Percentiles rank a stretch among this genome's conserved stretches.
Evolutionary conservation across 768 basidiomycete species (phyloP).

Genomic region (Lenzites betulinus): DNA sequence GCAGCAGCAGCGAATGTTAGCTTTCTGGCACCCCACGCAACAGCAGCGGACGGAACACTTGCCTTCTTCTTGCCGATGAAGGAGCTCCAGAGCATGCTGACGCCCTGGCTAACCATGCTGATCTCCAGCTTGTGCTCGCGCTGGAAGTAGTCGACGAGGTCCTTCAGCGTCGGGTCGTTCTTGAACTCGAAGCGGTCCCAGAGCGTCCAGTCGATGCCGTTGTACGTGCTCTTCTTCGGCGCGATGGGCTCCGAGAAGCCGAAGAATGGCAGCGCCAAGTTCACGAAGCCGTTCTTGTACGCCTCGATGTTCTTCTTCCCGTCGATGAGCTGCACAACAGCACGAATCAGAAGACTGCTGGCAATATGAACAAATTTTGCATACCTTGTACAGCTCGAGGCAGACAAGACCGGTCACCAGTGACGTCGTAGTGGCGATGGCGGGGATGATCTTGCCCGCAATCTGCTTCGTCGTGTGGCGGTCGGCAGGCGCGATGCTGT

Average conservation of each 20-base stretch:
- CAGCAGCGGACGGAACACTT: constrained; percentile 20
- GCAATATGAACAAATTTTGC: neutral
- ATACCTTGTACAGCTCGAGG: constrained; percentile 94
- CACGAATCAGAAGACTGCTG: neutral
- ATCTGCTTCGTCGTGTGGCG: constrained; percentile 95
- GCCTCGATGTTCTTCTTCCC: constrained; percentile 90
- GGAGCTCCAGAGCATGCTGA: constrained; percentile 97
- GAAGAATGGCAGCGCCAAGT: constrained; percentile 97
- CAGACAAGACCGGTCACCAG: constrained; percentile 95
- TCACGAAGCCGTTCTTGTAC: constrained; percentile 99
- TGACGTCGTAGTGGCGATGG: constrained; percentile 97
- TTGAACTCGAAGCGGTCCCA: constrained; percentile 97
- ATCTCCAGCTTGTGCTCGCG: constrained; percentile 83
- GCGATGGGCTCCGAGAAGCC: constrained; percentile 98
- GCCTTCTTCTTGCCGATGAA: constrained; percentile 96
- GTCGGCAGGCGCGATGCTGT: constrained; percentile 84
- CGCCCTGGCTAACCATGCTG: constrained; percentile 95
- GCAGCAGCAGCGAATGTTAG: neutral
- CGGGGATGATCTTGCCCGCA: constrained; percentile 98
- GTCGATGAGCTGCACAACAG: constrained; percentile 77
- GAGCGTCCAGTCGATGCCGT: constrained; percentile 89
- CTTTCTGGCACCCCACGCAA: neutral
- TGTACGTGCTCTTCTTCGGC: constrained; percentile 87
- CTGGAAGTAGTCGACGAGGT: constrained; percentile 85
- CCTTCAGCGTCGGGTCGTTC: constrained; percentile 83